These are phyloP conservation scores for Eutrema heterophyllum DNA, from an alignment of 345 rosid genomes.

Conservation along the genomic window DNA sequence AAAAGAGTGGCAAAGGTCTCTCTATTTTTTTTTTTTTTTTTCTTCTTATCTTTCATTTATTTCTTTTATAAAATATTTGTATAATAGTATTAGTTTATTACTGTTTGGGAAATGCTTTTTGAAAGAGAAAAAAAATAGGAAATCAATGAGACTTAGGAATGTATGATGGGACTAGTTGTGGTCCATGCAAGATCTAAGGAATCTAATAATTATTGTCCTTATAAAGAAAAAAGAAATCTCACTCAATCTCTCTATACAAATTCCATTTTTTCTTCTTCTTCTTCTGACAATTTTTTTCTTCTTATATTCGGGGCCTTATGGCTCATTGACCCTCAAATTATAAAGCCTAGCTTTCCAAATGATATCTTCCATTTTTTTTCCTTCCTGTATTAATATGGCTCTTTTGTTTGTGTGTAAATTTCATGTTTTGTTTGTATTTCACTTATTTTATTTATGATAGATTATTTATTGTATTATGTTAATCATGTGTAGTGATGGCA, in stretches of 20 bases:
- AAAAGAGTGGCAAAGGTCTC: conserved; percentile 33
- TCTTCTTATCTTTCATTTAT: not conserved
- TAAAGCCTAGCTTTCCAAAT: not conserved
- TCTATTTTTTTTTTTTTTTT: not conserved
- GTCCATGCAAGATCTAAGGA: conserved; percentile 38
- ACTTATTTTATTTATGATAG: not conserved
- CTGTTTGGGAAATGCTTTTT: conserved; percentile 5
- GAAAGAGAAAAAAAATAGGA: conserved; percentile 8
- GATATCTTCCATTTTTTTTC: not conserved
- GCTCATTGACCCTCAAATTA: not conserved
- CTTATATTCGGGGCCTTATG: not conserved
- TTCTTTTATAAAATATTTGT: not conserved
- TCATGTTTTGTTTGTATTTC: not conserved
- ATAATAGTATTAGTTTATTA: not conserved
- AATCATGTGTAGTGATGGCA: conserved; percentile 5
- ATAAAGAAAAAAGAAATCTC: conserved; percentile 24
- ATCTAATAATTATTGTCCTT: conserved; percentile 34
- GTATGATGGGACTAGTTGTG: conserved; percentile 30
- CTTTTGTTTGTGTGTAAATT: not conserved
- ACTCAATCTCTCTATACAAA: conserved; percentile 23
- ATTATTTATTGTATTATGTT: not conserved
- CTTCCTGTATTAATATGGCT: not conserved
- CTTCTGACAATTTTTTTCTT: not conserved
- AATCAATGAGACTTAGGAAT: conserved; percentile 25
- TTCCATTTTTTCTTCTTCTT: conserved; percentile 14